These are phyloP conservation scores for Exophiala viscosa DNA, from an alignment of 2,329 filamentous ascomycete genomes.

Conservation along the genomic window DNA sequence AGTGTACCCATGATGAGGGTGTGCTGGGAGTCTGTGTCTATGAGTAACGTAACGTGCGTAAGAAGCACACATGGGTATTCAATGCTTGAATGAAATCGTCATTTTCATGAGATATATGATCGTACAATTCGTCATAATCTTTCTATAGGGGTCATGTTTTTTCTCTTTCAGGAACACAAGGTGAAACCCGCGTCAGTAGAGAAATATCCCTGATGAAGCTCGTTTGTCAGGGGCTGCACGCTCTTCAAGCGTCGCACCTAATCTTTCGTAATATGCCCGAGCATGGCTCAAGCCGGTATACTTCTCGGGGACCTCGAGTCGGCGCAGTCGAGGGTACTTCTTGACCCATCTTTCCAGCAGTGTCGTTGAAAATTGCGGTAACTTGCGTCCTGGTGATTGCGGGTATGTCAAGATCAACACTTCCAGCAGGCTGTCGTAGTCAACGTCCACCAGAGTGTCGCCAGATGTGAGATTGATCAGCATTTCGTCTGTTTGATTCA, in stretches of 20 bases:
- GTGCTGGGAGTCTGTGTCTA: too few species aligned
- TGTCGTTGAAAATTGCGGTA: neutral
- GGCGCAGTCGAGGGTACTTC: slow-evolving; percentile 9
- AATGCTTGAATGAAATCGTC: too few species aligned
- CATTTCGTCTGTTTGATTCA: neutral
- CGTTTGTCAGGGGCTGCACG: slow-evolving; percentile 3
- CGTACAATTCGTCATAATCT: too few species aligned
- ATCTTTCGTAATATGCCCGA: neutral
- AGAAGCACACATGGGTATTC: too few species aligned
- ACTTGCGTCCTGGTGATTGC: neutral
- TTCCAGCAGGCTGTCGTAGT: neutral
- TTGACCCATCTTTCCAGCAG: neutral
- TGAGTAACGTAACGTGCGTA: too few species aligned
- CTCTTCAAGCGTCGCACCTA: slow-evolving; percentile 2
- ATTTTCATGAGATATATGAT: too few species aligned
- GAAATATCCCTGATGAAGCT: slow-evolving; percentile 9
- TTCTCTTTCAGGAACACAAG: neutral
- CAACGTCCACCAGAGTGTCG: neutral
- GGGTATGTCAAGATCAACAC: neutral
- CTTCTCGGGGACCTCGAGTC: slow-evolving; percentile 5
- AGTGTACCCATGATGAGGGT: neutral
- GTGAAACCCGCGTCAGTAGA: slow-evolving; percentile 1
- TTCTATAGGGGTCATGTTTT: too few species aligned
- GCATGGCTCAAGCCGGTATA: neutral
- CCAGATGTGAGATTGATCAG: neutral